These are phyloP conservation scores for Thelonectria olida DNA, from an alignment of 2,329 filamentous ascomycete genomes.

Conservation along the genomic window DNA sequence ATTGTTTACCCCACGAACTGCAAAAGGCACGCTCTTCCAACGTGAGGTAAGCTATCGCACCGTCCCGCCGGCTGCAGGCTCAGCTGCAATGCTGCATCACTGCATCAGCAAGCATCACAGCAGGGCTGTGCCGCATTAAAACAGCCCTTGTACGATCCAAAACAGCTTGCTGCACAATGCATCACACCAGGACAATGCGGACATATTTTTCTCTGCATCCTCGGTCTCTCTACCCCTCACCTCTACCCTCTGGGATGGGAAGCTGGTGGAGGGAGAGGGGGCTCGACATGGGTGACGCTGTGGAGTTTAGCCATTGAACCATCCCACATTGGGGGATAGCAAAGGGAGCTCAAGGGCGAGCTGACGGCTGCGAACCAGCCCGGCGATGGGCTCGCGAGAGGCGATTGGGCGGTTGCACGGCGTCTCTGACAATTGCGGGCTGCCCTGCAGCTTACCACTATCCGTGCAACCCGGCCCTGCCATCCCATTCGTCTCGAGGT, in stretches of 20 bases:
- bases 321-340: constrained; percentile 36
- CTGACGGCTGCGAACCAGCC: constrained; percentile 35
- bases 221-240: constrained; percentile 33
- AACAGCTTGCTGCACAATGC: constrained; percentile 39
- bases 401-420: constrained; percentile 35
- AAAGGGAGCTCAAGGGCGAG: constrained; percentile 27
- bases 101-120: constrained; percentile 1
- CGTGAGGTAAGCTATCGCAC: constrained; percentile 4
- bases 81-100: constrained; percentile 11
- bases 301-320: constrained; percentile 35
- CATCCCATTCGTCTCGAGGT: constrained; percentile 13
- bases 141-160: constrained; percentile 36
- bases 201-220: constrained; percentile 28
- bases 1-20: constrained; percentile 13
- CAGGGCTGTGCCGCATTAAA: constrained; percentile 21
- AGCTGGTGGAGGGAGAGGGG: constrained; percentile 26
- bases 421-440: constrained; percentile 37
- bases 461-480: constrained; percentile 21
- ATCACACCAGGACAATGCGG: constrained; percentile 33
- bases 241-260: too few species aligned
- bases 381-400: constrained; percentile 24
- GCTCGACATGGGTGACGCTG: constrained; percentile 33
- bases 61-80: constrained; percentile 5
- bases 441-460: constrained; percentile 30
- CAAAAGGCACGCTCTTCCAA: not conserved